Evolutionary conservation across 176 grass and related monocot genomes (phyloP), one percentile per base, ranked within the genome.

Genomic region (Eragrostis curvula): DNA sequence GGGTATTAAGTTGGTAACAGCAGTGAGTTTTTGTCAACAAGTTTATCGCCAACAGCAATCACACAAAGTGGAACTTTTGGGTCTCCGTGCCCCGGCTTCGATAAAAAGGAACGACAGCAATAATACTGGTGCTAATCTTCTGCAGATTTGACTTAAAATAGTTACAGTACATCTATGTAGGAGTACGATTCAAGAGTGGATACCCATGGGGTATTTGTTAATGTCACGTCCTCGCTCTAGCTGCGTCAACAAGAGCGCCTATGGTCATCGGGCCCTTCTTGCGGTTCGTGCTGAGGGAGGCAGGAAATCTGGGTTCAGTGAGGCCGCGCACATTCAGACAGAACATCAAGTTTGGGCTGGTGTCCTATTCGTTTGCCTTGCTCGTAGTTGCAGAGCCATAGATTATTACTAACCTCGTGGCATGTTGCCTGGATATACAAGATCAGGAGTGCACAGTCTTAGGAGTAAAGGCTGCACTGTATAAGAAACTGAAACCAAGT

Each of bases 41-140:
- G 43, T 52, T 70, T 75, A 0, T 62, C 66, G 61, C 66, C 75
- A 83, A 68, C 29, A 9, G 50, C 41, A 44, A 67, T 73, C 59
- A 83, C 41, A 72, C 28, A 67, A 66, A 25, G 14, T 24, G 62
- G 88, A 86, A 86, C 67, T 74, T 86, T 86, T 90, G 43, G 88
- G 73, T 74, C 30, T 42, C 65, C 71, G 71, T 84, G 89, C 64
- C 64, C 9, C 24, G 25, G 25, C 20, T 77, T 77, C n/a, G 65
- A 53, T 70, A 76, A 79, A 80, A 28, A 63, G 46, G 70, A 81
- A 64, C 25, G 17, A 56, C 9, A 69, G 0, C 8, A 67, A 5
- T 13, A 42, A 25, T 42, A 5, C 21, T 17, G 39, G 20, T 9
- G 24, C 27, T 55, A 80, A 56, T 43, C 64, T 28, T 56, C 48